Evolutionary conservation across 1,139 yeast genomes (phyloP), one percentile per base, ranked within the genome.

Genomic region (Debaryomycetaceae sp.): DNA sequence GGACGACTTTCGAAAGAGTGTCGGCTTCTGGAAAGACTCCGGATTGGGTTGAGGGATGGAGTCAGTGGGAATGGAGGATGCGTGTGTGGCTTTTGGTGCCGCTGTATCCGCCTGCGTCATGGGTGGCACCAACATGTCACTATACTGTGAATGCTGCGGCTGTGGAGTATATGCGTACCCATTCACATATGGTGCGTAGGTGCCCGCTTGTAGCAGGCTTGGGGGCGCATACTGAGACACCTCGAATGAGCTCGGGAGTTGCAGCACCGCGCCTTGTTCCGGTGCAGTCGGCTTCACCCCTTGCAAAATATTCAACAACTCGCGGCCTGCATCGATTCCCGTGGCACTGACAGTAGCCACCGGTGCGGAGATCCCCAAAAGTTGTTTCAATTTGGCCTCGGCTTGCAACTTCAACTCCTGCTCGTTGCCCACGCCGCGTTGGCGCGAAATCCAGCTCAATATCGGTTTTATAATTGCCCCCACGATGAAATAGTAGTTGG

Each of bases 261-360:
- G n/a, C n/a, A n/a, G n/a, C n/a, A n/a, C n/a, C n/a, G n/a, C n/a
- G n/a, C n/a, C n/a, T n/a, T n/a, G n/a, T n/a, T 27, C 18, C 21
- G 8, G 23, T 22, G 23, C 24, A 5, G 35, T 19, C 11, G 41
- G 41, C 26, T 66, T 61, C 12, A 65, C 71, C 16, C 67, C 64
- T 45, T 79, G 84, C 38, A 80, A 61, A 50, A 79, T 70, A 41
- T 80, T 75, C 44, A 83, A 65, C 38, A 83, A 55, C 36, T 79
- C 91, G 63, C 91, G 75, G 17, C 91, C 91, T 3, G 88, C 86
- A 52, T 82, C 91, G 14, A 30, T 33, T 14, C 32, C 19, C n/a
- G n/a, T n/a, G n/a, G n/a, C n/a, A n/a, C n/a, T n/a, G n/a, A n/a
- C n/a, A 21, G 14, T 28, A 4, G 25, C 30, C 18, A 63, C 54